Evolutionary conservation across 306 rosid species (phyloP).

Genomic region (Purshia tridentata): DNA sequence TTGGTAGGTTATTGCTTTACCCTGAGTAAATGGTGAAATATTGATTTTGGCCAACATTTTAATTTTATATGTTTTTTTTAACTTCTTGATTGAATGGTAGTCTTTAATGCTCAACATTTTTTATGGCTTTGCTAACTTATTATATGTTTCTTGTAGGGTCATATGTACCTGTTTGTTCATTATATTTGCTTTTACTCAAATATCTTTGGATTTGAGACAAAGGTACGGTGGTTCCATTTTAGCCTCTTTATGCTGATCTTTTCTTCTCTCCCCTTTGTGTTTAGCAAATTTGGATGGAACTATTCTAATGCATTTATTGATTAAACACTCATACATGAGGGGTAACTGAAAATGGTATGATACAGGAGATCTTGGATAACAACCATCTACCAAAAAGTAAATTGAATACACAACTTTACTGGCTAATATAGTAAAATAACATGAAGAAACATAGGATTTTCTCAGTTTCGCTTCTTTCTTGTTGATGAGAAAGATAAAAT

Average conservation of each 20-base stretch:
- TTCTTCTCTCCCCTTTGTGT: neutral
- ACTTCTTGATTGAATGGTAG: constrained; percentile 1
- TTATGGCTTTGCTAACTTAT: constrained; percentile 37
- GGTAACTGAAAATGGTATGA: neutral
- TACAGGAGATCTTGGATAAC: neutral
- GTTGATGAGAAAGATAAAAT: neutral
- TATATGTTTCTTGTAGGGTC: constrained; percentile 63
- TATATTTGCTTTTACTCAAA: constrained; percentile 90
- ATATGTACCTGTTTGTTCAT: constrained; percentile 84
- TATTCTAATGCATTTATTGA: neutral
- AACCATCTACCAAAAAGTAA: neutral
- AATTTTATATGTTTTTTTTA: neutral
- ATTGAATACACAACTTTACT: no score
- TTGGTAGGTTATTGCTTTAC: constrained; percentile 13
- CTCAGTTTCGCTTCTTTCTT: neutral
- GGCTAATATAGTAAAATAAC: neutral
- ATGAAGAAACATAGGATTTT: neutral
- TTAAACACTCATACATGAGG: neutral
- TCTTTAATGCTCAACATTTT: constrained; percentile 18
- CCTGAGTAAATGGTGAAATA: constrained; percentile 13
- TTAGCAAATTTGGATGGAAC: neutral
- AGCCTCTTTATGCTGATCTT: neutral
- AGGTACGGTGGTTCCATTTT: constrained; percentile 44
- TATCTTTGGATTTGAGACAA: constrained; percentile 93
- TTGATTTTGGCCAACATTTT: neutral